Percentiles rank a stretch among this genome's conserved stretches.
Evolutionary conservation across 176 grass and related monocot species (phyloP).

Genomic region (Oryza coarctata): DNA sequence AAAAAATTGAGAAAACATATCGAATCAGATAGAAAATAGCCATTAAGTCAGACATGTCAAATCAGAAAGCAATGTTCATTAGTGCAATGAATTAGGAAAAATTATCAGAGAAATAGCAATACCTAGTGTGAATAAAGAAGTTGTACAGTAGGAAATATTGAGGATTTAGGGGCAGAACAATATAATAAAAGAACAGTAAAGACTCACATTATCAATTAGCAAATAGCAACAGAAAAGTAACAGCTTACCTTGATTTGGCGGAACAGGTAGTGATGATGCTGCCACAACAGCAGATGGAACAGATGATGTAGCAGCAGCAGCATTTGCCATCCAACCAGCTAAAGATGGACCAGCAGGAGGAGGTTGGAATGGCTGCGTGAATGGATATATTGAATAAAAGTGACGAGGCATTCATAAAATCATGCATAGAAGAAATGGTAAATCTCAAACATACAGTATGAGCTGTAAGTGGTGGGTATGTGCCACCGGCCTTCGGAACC

Average conservation of each 20-base stretch:
- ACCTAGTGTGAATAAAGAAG: neutral
- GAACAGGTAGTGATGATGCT: slow-evolving; percentile 71
- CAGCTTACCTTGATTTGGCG: slow-evolving; percentile 71
- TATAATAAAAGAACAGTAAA: neutral
- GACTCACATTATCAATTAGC: slow-evolving; percentile 4
- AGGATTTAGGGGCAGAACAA: neutral
- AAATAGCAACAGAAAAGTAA: neutral
- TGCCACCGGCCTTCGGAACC: slow-evolving; percentile 71
- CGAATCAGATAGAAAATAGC: neutral
- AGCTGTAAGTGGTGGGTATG: slow-evolving; percentile 66
- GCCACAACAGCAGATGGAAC: slow-evolving; percentile 80
- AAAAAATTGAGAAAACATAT: neutral
- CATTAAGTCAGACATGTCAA: neutral
- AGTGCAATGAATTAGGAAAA: too few species aligned
- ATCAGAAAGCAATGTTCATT: neutral
- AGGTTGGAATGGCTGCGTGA: slow-evolving; percentile 67
- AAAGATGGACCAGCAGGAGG: slow-evolving; percentile 74
- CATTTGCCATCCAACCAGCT: slow-evolving; percentile 91
- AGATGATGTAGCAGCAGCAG: slow-evolving; percentile 67
- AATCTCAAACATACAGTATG: slow-evolving; percentile 60
- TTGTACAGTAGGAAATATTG: neutral
- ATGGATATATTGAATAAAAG: slow-evolving; percentile 28
- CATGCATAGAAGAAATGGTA: slow-evolving; percentile 13
- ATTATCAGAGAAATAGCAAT: too few species aligned
- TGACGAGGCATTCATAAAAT: slow-evolving; percentile 21